Conservation (phyloP, 257 asterid genomes). For the Paulownia fortunei region DNA sequence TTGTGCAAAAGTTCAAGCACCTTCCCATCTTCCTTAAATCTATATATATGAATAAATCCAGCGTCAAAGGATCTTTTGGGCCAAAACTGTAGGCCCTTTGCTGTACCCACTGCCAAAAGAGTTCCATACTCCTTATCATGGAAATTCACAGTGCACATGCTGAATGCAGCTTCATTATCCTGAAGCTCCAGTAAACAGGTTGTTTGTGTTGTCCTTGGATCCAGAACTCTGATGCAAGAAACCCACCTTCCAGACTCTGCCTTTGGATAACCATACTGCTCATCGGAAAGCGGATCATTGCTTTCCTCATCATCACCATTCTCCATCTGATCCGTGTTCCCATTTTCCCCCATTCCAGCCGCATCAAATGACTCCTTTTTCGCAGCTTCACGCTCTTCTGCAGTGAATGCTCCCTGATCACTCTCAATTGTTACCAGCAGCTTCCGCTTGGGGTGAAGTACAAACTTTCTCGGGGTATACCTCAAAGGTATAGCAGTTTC, state of each 20-base stretch:
- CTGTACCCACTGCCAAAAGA: constrained; percentile 96
- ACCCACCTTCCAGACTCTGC: constrained; percentile 95
- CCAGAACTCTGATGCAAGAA: constrained; percentile 95
- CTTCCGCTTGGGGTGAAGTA: constrained; percentile 84
- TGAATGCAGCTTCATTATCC: constrained; percentile 98
- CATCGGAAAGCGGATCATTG: constrained; percentile 87
- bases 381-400: constrained; percentile 96
- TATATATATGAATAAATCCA: constrained; percentile 89
- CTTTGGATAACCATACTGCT: constrained; percentile 98
- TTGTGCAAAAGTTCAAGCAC: constrained; percentile 94
- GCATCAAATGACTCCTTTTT: constrained; percentile 87
- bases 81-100: constrained; percentile 92
- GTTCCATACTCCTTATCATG: constrained; percentile 97
- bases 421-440: constrained; percentile 87
- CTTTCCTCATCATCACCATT: constrained; percentile 89
- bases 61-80: constrained; percentile 90
- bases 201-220: constrained; percentile 84
- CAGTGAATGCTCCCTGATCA: constrained; percentile 95
- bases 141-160: constrained; percentile 94
- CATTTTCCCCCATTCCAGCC: constrained; percentile 79
- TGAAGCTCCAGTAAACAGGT: constrained; percentile 97
- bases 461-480: constrained; percentile 97
- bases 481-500: constrained; percentile 90
- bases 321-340: constrained; percentile 75
- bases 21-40: constrained; percentile 95